These are phyloP conservation scores for Ecytonucleospora hepatopenaei DNA, from an alignment of 371 early-diverging fungal genomes.

Conservation along the genomic window DNA sequence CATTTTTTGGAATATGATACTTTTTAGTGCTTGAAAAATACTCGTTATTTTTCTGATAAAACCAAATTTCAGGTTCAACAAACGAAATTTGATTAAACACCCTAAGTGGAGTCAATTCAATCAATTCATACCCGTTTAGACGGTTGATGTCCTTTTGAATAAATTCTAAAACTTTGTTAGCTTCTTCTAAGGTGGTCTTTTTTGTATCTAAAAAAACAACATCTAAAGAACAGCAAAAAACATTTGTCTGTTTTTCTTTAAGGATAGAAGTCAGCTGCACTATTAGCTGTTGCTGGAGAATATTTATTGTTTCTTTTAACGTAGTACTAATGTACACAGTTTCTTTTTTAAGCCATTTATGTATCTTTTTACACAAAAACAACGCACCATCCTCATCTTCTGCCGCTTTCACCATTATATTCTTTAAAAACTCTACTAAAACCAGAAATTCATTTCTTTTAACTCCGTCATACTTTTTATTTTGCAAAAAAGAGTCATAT, in stretches of 20 bases:
- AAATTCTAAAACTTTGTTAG: constrained; percentile 18
- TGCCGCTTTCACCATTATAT: constrained; percentile 12
- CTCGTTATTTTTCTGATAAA: constrained; percentile 17
- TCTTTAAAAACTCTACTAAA: constrained; percentile 23
- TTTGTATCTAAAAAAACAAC: constrained; percentile 27
- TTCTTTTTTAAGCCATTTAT: constrained; percentile 32
- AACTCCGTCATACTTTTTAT: constrained; percentile 17
- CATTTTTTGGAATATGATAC: constrained; percentile 16
- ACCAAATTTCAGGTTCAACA: constrained; percentile 24
- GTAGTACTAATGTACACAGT: constrained; percentile 26
- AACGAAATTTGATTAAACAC: constrained; percentile 34
- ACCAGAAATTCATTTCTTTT: constrained; percentile 28
- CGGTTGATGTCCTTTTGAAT: constrained; percentile 5
- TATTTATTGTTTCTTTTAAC: constrained; percentile 19
- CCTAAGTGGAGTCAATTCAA: constrained; percentile 21
- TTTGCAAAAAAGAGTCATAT: constrained; percentile 12
- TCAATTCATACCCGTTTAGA: constrained; percentile 19
- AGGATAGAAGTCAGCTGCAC: constrained; percentile 20
- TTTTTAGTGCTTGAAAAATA: constrained; percentile 10
- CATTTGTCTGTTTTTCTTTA: constrained; percentile 20
- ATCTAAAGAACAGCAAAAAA: constrained; percentile 29
- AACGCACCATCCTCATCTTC: constrained; percentile 13
- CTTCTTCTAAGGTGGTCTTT: constrained; percentile 15
- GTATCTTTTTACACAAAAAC: constrained; percentile 18
- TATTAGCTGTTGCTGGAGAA: constrained; percentile 40